Percentiles rank a stretch among this genome's conserved stretches.
Conservation (phyloP, 129 eudicot genomes). For the Lactuca sativa region DNA sequence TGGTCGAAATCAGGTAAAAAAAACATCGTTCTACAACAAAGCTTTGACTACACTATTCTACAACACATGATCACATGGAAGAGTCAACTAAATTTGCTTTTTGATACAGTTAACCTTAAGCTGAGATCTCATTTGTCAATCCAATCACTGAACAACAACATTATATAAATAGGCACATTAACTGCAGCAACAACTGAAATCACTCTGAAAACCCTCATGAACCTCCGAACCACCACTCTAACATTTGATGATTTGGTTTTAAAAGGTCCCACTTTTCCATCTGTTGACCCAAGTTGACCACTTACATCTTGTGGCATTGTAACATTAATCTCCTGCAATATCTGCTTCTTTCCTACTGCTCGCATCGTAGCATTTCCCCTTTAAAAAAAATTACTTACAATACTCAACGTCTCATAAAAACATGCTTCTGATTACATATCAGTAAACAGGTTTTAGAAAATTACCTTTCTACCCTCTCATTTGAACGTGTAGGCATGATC, state of each 20-base stretch:
- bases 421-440: no score
- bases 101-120: not conserved
- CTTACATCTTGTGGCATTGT: constrained; percentile 43
- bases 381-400: not conserved
- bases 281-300: constrained; percentile 34
- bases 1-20: not conserved
- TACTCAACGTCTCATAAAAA: not conserved
- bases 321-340: constrained; percentile 41
- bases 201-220: constrained; percentile 48
- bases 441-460: not conserved
- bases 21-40: not conserved
- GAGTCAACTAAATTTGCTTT: not conserved
- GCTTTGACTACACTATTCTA: constrained; percentile 10
- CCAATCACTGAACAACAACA: constrained; percentile 88
- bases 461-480: constrained; percentile 46
- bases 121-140: constrained; percentile 56
- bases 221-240: constrained; percentile 50
- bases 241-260: constrained; percentile 49
- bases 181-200: constrained; percentile 68
- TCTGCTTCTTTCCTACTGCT: constrained; percentile 62
- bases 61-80: constrained; percentile 16
- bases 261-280: constrained; percentile 30
- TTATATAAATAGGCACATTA: constrained; percentile 82
- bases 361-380: constrained; percentile 89
- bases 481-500: constrained; percentile 28